Evolutionary conservation across 1,139 yeast species (phyloP).

Genomic region (Magnusiomyces starmeri): DNA sequence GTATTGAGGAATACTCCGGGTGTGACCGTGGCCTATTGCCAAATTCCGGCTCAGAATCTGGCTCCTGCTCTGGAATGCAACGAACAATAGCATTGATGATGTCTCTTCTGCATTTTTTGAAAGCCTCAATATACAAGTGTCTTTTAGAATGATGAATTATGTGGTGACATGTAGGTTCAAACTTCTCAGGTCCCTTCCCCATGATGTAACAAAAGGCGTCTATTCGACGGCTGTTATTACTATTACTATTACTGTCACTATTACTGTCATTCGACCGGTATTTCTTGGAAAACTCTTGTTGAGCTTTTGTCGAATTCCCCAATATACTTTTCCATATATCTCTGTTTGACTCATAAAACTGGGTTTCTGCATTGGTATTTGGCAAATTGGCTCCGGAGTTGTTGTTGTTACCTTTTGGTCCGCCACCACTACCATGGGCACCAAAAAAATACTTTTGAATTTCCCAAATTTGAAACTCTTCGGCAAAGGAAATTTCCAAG

Average conservation of each 20-base stretch:
- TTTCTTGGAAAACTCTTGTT: too few relatives aligned
- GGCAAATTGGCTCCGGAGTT: background rate
- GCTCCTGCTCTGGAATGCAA: slow-evolving; percentile 1
- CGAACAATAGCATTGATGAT: background rate
- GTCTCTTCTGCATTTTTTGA: slow-evolving; percentile 2
- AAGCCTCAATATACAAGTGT: background rate
- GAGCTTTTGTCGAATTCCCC: too few relatives aligned
- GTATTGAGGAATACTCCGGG: background rate
- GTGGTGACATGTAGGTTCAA: background rate
- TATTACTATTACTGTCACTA: background rate
- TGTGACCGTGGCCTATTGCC: background rate
- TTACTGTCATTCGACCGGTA: too few relatives aligned
- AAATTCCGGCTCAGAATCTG: background rate
- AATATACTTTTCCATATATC: too few relatives aligned
- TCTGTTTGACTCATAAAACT: too few relatives aligned
- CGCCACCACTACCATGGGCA: too few relatives aligned
- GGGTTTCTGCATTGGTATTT: background rate
- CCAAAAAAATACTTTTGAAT: slow-evolving; percentile 99
- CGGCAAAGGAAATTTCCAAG: background rate
- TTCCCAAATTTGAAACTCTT: slow-evolving; percentile 31
- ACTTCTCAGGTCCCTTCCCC: background rate
- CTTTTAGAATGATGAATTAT: background rate
- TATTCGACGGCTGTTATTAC: background rate
- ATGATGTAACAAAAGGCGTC: slow-evolving; percentile 4
- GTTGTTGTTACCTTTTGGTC: too few relatives aligned